Percentiles rank a stretch among this genome's conserved stretches.
Conservation (phyloP, 2,329 filamentous ascomycete genomes). For the Huntiella savannae region DNA sequence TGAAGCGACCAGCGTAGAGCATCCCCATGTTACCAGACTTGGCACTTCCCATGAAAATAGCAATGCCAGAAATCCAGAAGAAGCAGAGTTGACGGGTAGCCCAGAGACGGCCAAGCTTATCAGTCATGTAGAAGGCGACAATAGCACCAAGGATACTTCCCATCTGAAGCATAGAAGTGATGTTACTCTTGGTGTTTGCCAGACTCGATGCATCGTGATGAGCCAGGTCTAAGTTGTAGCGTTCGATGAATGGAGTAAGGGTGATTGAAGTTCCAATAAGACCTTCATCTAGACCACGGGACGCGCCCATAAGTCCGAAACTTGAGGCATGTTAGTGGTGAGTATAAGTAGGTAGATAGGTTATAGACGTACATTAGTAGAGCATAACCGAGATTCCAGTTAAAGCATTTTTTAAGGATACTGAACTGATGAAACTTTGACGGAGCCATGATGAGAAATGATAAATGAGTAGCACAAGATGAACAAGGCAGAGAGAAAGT, state of each 20-base stretch:
- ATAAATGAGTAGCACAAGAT: too few species aligned
- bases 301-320: conserved; percentile 58
- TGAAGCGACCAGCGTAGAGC: conserved; percentile 47
- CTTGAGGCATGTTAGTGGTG: background rate
- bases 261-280: conserved; percentile 45
- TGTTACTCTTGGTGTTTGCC: conserved; percentile 56
- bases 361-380: conserved; percentile 9
- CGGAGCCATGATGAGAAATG: too few species aligned
- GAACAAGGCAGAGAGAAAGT: too few species aligned
- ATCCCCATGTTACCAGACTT: conserved; percentile 32
- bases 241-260: conserved; percentile 4
- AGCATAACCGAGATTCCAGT: conserved; percentile 11
- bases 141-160: conserved; percentile 55
- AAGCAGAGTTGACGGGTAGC: conserved; percentile 38
- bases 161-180: conserved; percentile 66
- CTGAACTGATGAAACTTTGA: conserved; percentile 5
- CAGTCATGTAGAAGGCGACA: conserved; percentile 38
- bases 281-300: conserved; percentile 63
- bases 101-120: conserved; percentile 43
- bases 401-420: conserved; percentile 7
- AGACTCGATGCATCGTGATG: conserved; percentile 31
- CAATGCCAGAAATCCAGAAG: conserved; percentile 38
- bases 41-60: conserved; percentile 34
- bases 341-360: background rate
- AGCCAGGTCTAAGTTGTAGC: conserved; percentile 39